phyloP scores from a whole-genome alignment of 495 filamentous ascomycete species.

The Penicillium robsamsonii region DNA sequence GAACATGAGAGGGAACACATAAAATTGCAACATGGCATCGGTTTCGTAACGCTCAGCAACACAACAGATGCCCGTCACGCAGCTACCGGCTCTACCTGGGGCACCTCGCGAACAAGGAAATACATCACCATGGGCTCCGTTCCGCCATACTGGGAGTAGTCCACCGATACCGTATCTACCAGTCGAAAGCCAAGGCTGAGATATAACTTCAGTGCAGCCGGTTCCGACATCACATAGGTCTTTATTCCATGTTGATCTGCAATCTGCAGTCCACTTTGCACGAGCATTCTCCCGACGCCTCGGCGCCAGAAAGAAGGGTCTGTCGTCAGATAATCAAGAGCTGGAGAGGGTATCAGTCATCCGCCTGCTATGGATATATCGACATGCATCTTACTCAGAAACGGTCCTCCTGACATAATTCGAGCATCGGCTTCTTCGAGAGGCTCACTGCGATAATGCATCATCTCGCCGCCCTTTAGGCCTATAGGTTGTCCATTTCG shows the following conservation, averaged over 20 bases:
- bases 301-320: constrained; percentile 16
- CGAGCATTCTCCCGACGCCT: constrained; percentile 17
- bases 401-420: constrained; percentile 6
- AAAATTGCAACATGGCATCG: too few species aligned
- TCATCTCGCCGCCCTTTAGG: background rate
- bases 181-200: constrained; percentile 17
- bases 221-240: constrained; percentile 23
- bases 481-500: background rate
- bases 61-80: too few species aligned
- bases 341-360: constrained; percentile 1
- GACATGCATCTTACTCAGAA: constrained; percentile 8
- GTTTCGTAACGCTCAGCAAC: too few species aligned
- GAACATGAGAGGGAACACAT: too few species aligned
- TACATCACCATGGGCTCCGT: constrained; percentile 4
- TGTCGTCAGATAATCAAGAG: constrained; percentile 15
- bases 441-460: constrained; percentile 10
- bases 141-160: constrained; percentile 17
- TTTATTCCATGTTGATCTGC: constrained; percentile 13
- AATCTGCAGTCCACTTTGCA: constrained; percentile 15
- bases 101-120: constrained; percentile 8
- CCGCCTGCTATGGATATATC: background rate
- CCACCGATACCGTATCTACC: constrained; percentile 14
- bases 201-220: constrained; percentile 20
- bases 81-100: too few species aligned
- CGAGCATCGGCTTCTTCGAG: constrained; percentile 8